Percentiles rank a stretch among this genome's conserved stretches.
Conservation (phyloP, 1,284 basidiomycete species). For the Abortiporus biennis region DNA sequence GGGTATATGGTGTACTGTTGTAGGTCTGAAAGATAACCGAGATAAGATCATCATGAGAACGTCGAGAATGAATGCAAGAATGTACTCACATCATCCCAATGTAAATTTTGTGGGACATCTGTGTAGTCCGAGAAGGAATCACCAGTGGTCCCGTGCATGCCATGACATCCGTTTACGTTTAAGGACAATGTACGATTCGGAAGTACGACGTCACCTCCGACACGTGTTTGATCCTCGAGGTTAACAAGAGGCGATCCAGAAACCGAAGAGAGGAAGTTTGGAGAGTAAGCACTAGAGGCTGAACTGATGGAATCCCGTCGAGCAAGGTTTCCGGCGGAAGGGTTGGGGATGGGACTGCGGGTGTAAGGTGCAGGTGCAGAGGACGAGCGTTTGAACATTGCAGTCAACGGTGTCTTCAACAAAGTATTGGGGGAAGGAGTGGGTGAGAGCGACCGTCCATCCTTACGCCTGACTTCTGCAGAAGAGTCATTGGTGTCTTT, state of each 20-base stretch:
- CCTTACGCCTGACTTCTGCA: no score
- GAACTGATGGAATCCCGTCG: slow-evolving; percentile 13
- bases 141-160: no score
- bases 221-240: slow-evolving; percentile 16
- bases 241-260: background rate
- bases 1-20: background rate
- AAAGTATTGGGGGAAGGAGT: slow-evolving; percentile 24
- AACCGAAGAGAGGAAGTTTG: background rate
- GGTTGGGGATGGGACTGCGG: slow-evolving; percentile 9
- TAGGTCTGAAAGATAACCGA: slow-evolving; percentile 10
- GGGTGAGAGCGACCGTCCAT: slow-evolving; percentile 26
- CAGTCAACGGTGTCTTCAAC: slow-evolving; percentile 44
- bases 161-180: slow-evolving; percentile 11
- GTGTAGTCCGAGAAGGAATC: no score
- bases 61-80: slow-evolving; percentile 10
- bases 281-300: slow-evolving; percentile 2
- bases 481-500: slow-evolving; percentile 11
- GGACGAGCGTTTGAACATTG: slow-evolving; percentile 54
- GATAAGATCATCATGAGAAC: slow-evolving; percentile 5
- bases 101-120: background rate
- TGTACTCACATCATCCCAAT: slow-evolving; percentile 18
- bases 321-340: slow-evolving; percentile 6
- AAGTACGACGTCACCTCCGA: slow-evolving; percentile 12
- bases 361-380: slow-evolving; percentile 41
- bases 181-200: slow-evolving; percentile 9